Evolutionary conservation across 1,139 yeast genomes (phyloP).

Genomic region (Blastobotrys persicus): DNA sequence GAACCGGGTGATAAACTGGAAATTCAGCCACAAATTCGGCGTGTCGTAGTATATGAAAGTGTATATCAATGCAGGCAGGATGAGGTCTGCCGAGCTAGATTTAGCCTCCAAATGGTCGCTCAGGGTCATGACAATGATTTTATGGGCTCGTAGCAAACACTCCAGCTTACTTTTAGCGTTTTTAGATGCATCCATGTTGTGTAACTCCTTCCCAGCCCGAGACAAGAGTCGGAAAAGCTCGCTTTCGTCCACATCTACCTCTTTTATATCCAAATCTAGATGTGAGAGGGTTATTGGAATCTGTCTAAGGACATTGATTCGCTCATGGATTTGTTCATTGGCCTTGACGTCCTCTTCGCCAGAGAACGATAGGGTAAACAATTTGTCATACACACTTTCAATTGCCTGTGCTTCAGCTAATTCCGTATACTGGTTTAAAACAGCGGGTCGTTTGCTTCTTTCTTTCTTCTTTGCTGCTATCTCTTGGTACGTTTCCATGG

Average conservation of each 20-base stretch:
- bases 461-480: constrained; percentile 33
- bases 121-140: constrained; percentile 38
- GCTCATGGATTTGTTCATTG: constrained; percentile 29
- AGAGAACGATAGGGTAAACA: constrained; percentile 30
- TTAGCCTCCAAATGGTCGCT: constrained; percentile 22
- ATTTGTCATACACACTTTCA: constrained; percentile 41
- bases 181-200: constrained; percentile 29
- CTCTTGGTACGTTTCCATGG: constrained; percentile 37
- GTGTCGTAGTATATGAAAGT: constrained; percentile 46
- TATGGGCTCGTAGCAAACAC: constrained; percentile 42
- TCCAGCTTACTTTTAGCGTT: constrained; percentile 44
- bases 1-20: constrained; percentile 55
- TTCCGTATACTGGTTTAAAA: constrained; percentile 37
- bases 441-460: constrained; percentile 26
- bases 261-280: constrained; percentile 26
- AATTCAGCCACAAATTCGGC: constrained; percentile 48
- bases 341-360: constrained; percentile 31
- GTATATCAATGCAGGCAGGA: constrained; percentile 55
- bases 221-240: constrained; percentile 21
- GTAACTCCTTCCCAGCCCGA: constrained; percentile 30
- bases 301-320: constrained; percentile 30
- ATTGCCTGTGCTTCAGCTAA: constrained; percentile 44
- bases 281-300: constrained; percentile 30
- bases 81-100: constrained; percentile 46
- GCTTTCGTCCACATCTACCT: constrained; percentile 17